Evolutionary conservation across 495 filamentous ascomycete genomes (phyloP).

Genomic region (Cercophora newfieldiana): DNA sequence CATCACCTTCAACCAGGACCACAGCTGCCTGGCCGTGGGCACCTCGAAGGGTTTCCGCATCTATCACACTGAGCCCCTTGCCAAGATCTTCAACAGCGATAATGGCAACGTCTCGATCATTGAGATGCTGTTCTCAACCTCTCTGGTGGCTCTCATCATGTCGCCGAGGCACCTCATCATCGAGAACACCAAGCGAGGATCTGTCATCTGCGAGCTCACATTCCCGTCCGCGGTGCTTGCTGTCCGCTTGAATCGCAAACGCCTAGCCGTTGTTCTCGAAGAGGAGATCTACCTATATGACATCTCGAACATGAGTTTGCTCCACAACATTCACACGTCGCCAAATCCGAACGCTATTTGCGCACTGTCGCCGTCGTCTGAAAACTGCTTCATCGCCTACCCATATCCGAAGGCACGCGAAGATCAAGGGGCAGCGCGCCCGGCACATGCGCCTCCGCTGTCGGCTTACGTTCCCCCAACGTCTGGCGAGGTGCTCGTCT

Average conservation of each 20-base stretch:
- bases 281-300: slow-evolving; percentile 97
- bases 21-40: slow-evolving; percentile 91
- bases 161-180: slow-evolving; percentile 90
- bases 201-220: slow-evolving; percentile 97
- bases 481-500: slow-evolving; percentile 89
- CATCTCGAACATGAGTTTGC: slow-evolving; percentile 94
- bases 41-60: slow-evolving; percentile 92
- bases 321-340: slow-evolving; percentile 87
- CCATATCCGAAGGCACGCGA: slow-evolving; percentile 80
- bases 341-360: slow-evolving; percentile 91
- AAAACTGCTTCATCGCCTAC: slow-evolving; percentile 91
- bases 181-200: slow-evolving; percentile 95
- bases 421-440: slow-evolving; percentile 56
- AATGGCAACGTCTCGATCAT: slow-evolving; percentile 92
- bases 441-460: slow-evolving; percentile 82
- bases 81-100: slow-evolving; percentile 87
- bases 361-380: slow-evolving; percentile 90
- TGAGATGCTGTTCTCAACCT: slow-evolving; percentile 99
- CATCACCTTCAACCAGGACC: slow-evolving; percentile 98
- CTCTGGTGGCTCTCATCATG: slow-evolving; percentile 88
- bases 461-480: slow-evolving; percentile 74
- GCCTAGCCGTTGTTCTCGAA: slow-evolving; percentile 88
- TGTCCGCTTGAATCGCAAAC: slow-evolving; percentile 89
- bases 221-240: slow-evolving; percentile 93
- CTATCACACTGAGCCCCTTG: slow-evolving; percentile 93